phyloP scores from a whole-genome alignment of 805 yeast genomes.

The Schizosaccharomyces pombe region DNA sequence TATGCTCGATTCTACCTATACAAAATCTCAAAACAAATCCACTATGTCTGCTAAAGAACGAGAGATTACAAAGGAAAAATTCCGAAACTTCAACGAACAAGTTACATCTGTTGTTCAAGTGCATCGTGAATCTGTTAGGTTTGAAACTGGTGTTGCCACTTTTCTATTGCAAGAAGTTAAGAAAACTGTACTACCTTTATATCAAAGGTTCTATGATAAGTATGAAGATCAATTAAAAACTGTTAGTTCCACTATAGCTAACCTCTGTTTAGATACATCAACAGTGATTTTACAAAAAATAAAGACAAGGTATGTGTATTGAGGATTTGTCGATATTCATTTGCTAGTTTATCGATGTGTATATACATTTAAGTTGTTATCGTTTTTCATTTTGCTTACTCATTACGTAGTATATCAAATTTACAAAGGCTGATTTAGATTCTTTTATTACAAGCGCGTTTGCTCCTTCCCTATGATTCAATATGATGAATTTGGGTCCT shows the following conservation, averaged over 20 bases:
- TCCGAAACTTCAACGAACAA: slow-evolving; percentile 1
- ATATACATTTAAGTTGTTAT: no score
- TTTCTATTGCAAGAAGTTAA: background rate
- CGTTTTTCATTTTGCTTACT: background rate
- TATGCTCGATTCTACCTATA: background rate
- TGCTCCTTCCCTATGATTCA: background rate
- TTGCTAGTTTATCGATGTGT: no score
- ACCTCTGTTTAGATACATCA: background rate
- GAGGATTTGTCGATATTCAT: no score
- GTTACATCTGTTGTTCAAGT: background rate
- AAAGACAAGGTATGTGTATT: background rate
- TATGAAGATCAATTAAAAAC: background rate
- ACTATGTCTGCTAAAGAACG: background rate
- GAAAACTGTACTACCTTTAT: background rate
- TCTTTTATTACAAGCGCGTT: background rate
- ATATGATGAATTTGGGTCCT: no score
- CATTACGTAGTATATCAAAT: background rate
- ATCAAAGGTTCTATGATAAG: background rate
- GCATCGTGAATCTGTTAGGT: background rate
- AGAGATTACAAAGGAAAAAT: background rate
- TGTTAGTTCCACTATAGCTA: background rate
- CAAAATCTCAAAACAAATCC: background rate
- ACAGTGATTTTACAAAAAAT: background rate
- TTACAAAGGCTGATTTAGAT: background rate
- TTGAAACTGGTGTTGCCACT: background rate